phyloP scores from a whole-genome alignment of 306 rosid genomes.

The Begonia peltatifolia region DNA sequence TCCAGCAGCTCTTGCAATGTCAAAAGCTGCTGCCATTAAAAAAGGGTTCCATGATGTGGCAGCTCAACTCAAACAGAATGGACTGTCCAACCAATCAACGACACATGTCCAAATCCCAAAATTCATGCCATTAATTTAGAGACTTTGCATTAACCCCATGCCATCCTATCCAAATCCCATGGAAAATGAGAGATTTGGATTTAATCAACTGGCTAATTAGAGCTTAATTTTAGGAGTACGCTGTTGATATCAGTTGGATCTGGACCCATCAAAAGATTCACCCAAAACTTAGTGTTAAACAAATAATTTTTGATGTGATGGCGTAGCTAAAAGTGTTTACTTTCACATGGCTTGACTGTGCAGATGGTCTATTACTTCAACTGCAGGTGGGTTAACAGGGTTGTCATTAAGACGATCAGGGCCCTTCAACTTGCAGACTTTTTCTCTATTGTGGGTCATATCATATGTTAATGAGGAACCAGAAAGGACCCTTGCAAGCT shows the following conservation, averaged over 20 bases:
- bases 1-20: constrained; percentile 28
- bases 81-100: constrained; percentile 51
- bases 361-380: constrained; percentile 65
- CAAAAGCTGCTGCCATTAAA: constrained; percentile 19
- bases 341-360: constrained; percentile 47
- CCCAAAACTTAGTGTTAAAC: constrained; percentile 10
- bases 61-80: constrained; percentile 35
- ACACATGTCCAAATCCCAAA: constrained; percentile 21
- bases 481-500: constrained; percentile 34
- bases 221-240: constrained; percentile 41
- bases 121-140: constrained; percentile 9
- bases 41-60: constrained; percentile 42
- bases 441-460: constrained; percentile 30
- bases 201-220: constrained; percentile 28
- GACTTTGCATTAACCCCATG: constrained; percentile 18
- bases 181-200: constrained; percentile 16
- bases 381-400: constrained; percentile 73
- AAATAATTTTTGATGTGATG: constrained; percentile 24
- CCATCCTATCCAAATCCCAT: constrained; percentile 15
- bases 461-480: constrained; percentile 16
- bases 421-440: constrained; percentile 28
- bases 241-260: constrained; percentile 44
- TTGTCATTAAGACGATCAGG: constrained; percentile 27
- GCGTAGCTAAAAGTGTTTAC: constrained; percentile 33
- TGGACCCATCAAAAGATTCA: constrained; percentile 43